Base-by-base conservation (phyloP, 1,284 basidiomycete genomes). In the Ceratobasidium sp. region DNA sequence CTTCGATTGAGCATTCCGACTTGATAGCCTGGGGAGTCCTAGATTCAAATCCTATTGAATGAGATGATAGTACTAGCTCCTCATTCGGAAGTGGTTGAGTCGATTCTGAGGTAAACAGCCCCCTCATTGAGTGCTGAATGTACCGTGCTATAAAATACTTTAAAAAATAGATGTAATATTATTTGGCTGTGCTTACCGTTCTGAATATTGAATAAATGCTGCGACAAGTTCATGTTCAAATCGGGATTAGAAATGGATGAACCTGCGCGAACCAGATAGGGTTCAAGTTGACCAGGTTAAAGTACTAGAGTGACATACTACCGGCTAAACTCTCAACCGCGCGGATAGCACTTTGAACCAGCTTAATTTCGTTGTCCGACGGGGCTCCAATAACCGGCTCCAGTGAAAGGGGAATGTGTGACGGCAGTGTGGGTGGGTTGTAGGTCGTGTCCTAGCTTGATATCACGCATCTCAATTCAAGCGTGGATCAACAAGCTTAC, bases 321-420 rank as follows among this genome's bases (percentile, higher is more conserved):
- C 40, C 38, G 4, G 53, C 65, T 42, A 56, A 13, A n/a, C 12
- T 47, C 38, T 68, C 65, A 8, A 32, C 22, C 6, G 29, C 2
- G 32, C 65, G 40, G 15, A 68, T 31, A 8, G 52, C 64, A 13
- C 10, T 20, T 7, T 68, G 64, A 13, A 45, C 53, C 6, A 22
- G 25, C 40, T 68, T 43, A 2, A 68, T 4, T 34, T 55, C 40
- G 20, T 55, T 29, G 13, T 68, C 52, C 20, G 64, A 55, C 12
- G 64, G 64, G 25, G 64, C 27, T 10, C 64, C 64, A 2, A 4
- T 56, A 2, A 68, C n/a, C 17, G 64, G 42, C 17, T 55, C 29
- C 7, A 68, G 40, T 27, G 25, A 4, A 12, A 68, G n/a, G 7
- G 38, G 38, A 13, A 68, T 34, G 38, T 55, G 52, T 8, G 27